Conservation (phyloP, 352 stramenopile genomes). For the Plasmopara viticola region DNA sequence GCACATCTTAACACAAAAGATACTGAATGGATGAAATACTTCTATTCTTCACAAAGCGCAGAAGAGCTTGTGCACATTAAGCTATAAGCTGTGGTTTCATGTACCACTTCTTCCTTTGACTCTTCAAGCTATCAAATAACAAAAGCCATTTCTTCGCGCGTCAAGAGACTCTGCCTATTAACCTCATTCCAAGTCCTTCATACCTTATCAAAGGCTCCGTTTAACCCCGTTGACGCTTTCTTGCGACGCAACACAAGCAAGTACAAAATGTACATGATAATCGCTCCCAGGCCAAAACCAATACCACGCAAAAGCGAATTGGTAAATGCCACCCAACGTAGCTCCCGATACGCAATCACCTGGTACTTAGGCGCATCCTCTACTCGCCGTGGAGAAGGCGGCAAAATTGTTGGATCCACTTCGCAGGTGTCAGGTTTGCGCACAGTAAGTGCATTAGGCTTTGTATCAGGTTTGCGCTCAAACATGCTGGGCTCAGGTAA, state of each 20-base stretch:
- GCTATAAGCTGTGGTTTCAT: conserved; percentile 21
- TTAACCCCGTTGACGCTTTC: conserved; percentile 26
- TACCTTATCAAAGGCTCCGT: conserved; percentile 69
- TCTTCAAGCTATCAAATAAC: too few species aligned
- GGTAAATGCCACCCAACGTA: conserved; percentile 76
- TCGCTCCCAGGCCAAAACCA: conserved; percentile 62
- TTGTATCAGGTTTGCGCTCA: conserved; percentile 46
- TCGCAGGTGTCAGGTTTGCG: conserved; percentile 61
- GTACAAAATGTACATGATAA: conserved; percentile 83
- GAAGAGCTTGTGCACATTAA: conserved; percentile 24
- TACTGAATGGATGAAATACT: neutral
- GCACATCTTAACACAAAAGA: too few species aligned
- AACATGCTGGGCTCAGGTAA: conserved; percentile 61
- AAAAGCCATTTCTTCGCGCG: neutral
- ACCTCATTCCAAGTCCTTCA: conserved; percentile 23
- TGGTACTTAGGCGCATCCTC: conserved; percentile 68
- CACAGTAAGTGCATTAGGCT: conserved; percentile 45
- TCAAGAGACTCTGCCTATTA: neutral
- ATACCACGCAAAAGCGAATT: conserved; percentile 71
- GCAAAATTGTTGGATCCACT: conserved; percentile 62
- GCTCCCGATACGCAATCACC: conserved; percentile 71
- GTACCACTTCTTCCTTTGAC: neutral
- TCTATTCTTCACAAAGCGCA: conserved; percentile 31
- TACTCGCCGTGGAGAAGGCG: conserved; percentile 55
- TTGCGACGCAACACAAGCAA: conserved; percentile 58